Evolutionary conservation across 23 red algal genomes (phyloP).

Genomic region (Pyropia haitanensis): DNA sequence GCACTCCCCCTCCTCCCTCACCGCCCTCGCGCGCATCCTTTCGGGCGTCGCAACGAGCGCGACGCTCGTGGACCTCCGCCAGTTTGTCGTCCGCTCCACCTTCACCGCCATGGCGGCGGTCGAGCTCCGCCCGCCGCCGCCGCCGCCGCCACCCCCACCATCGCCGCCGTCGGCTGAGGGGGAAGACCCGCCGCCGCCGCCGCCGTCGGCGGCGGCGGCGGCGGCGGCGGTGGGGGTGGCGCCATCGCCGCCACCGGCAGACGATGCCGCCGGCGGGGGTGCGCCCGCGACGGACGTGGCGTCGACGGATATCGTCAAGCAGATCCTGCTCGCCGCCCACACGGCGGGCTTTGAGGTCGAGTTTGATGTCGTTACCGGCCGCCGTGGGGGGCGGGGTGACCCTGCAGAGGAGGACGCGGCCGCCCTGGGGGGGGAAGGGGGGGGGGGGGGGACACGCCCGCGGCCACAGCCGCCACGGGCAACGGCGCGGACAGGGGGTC

Average conservation of each 20-base stretch:
- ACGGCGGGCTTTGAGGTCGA: slow-evolving; percentile 26
- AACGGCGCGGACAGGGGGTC: not conserved
- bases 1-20: slow-evolving; percentile 30
- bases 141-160: not conserved
- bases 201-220: too few relatives aligned
- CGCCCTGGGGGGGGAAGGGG: too few relatives aligned
- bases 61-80: slow-evolving; percentile 44
- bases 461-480: not conserved
- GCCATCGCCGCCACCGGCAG: too few relatives aligned
- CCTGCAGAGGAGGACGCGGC: not conserved
- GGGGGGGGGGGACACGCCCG: too few relatives aligned
- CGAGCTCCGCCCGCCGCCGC: slow-evolving; percentile 2
- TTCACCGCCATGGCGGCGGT: slow-evolving; percentile 57
- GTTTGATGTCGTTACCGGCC: slow-evolving; percentile 14
- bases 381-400: not conserved
- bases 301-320: slow-evolving; percentile 29
- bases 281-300: too few relatives aligned
- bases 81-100: slow-evolving; percentile 46
- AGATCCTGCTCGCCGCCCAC: slow-evolving; percentile 55
- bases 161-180: too few relatives aligned
- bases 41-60: not conserved
- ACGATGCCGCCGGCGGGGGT: too few relatives aligned
- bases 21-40: slow-evolving; percentile 25
- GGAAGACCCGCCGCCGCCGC: too few relatives aligned
- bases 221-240: too few relatives aligned